Evolutionary conservation across 148 eudicot genomes (phyloP).

Genomic region (Simmondsia chinensis): DNA sequence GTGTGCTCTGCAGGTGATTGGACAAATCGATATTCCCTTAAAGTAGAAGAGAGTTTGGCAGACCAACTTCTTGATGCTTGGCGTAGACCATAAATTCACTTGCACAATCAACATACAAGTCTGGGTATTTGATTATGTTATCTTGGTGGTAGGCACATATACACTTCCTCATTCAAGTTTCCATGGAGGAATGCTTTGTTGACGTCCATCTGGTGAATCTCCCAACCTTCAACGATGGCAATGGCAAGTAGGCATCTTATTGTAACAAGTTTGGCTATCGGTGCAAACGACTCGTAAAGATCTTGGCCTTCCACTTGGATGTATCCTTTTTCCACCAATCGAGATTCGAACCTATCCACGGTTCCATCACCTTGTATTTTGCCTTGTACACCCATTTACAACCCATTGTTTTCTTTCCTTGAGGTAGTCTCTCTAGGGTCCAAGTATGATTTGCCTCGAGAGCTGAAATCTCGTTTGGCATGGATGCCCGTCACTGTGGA

Average conservation of each 20-base stretch:
- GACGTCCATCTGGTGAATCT: slow-evolving; percentile 3
- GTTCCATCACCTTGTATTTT: not conserved
- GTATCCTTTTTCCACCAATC: not conserved
- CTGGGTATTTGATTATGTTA: not conserved
- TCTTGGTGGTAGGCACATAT: slow-evolving; percentile 5
- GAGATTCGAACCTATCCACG: not conserved
- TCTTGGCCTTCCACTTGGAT: not conserved
- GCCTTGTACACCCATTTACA: slow-evolving; percentile 2
- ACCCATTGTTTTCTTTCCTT: not conserved
- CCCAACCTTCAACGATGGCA: not conserved
- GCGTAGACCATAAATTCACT: no score
- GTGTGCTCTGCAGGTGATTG: slow-evolving; percentile 3
- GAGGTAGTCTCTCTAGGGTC: not conserved
- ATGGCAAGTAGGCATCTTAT: not conserved
- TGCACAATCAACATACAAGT: no score
- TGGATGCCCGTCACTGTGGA: not conserved
- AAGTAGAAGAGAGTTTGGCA: not conserved
- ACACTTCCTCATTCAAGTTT: not conserved
- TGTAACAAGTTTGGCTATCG: not conserved
- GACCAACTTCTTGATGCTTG: slow-evolving; percentile 4
- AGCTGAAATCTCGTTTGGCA: slow-evolving; percentile 3
- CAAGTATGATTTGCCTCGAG: slow-evolving; percentile 4
- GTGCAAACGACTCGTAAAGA: not conserved
- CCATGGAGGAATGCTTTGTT: slow-evolving; percentile 1
- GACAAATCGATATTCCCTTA: slow-evolving; percentile 1